These are phyloP conservation scores for Pseudogymnoascus sp. DNA, from an alignment of 2,329 filamentous ascomycete species.

Conservation along the genomic window DNA sequence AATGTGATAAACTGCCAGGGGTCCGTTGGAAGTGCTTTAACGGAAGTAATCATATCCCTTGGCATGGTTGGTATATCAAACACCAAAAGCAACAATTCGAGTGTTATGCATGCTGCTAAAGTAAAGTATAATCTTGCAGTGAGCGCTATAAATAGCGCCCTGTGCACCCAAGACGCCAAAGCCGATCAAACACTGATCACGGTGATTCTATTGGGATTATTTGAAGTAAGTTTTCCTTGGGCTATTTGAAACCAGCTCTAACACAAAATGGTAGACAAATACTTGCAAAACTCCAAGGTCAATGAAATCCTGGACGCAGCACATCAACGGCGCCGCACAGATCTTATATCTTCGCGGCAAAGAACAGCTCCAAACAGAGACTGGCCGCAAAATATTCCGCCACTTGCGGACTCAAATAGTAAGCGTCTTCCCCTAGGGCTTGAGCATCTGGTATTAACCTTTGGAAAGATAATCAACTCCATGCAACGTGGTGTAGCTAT, in stretches of 20 bases:
- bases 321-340: conserved; percentile 45
- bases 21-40: conserved; percentile 15
- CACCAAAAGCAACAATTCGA: neutral
- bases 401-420: conserved; percentile 35
- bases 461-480: neutral
- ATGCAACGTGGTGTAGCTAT: neutral
- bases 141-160: neutral
- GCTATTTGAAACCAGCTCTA: neutral
- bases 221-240: conserved; percentile 17
- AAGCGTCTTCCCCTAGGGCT: neutral
- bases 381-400: conserved; percentile 45
- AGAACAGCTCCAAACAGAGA: conserved; percentile 39
- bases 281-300: conserved; percentile 27
- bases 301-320: conserved; percentile 45
- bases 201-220: conserved; percentile 23
- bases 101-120: neutral
- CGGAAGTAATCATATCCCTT: conserved; percentile 19
- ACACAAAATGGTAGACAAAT: conserved; percentile 18
- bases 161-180: conserved; percentile 17
- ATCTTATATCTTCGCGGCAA: conserved; percentile 45
- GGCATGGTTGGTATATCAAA: conserved; percentile 17
- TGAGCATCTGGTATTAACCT: neutral
- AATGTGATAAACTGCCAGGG: conserved; percentile 12
- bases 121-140: conserved; percentile 7
- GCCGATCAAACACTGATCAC: conserved; percentile 22